A percentile compares a stretch with the other conserved stretches of the same genome.
Evolutionary conservation across 176 grass and related monocot genomes (phyloP).

Genomic region (Oryza brachyantha): DNA sequence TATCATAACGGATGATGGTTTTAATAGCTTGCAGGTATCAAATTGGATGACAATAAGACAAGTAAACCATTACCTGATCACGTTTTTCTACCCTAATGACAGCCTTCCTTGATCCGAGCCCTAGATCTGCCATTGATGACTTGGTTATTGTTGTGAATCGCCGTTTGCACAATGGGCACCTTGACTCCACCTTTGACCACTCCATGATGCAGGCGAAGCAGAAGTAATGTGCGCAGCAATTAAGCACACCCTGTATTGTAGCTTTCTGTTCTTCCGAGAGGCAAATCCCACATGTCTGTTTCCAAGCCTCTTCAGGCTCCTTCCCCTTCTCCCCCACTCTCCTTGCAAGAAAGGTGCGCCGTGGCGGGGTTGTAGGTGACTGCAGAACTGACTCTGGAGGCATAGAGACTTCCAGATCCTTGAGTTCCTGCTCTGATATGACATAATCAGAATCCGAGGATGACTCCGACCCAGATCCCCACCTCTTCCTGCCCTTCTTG

Average conservation of each 20-base stretch:
- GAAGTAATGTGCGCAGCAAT: conserved; percentile 83
- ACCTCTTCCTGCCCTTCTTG: conserved; percentile 47
- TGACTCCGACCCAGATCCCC: conserved; percentile 28
- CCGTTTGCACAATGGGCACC: conserved; percentile 72
- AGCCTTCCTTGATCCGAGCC: conserved; percentile 43
- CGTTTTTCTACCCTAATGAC: conserved; percentile 66
- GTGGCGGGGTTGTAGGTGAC: conserved; percentile 15
- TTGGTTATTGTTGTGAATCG: conserved; percentile 69
- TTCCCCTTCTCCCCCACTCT: conserved; percentile 53
- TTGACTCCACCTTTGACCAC: conserved; percentile 81
- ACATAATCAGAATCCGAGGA: conserved; percentile 64
- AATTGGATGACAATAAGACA: conserved; percentile 10
- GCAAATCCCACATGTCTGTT: conserved; percentile 67
- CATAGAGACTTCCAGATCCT: conserved; percentile 25
- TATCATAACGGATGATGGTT: neutral
- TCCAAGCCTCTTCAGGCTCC: conserved; percentile 45
- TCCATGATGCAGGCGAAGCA: conserved; percentile 74
- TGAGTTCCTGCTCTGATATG: conserved; percentile 55
- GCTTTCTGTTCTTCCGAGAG: conserved; percentile 64
- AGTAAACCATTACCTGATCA: conserved; percentile 57
- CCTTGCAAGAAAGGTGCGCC: conserved; percentile 23
- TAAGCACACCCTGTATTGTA: conserved; percentile 59
- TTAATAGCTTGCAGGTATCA: neutral
- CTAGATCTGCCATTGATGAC: conserved; percentile 53
- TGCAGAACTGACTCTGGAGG: conserved; percentile 28